Conservation (phyloP, 768 basidiomycete genomes). For the Terana coerulea region DNA sequence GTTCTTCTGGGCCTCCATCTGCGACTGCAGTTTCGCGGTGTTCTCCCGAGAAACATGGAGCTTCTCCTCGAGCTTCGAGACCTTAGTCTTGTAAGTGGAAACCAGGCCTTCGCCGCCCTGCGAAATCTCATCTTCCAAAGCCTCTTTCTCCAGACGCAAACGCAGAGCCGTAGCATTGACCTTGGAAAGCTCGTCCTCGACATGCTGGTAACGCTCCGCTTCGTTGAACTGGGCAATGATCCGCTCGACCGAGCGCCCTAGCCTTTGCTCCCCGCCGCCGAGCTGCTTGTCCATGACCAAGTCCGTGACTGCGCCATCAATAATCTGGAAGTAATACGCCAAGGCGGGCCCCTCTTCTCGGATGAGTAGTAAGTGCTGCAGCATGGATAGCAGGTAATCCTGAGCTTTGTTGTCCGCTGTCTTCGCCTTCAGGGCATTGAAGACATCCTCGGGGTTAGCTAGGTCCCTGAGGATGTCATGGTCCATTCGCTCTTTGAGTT, state of each 20-base stretch:
- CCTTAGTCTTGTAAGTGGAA: slow-evolving; percentile 71
- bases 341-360: slow-evolving; percentile 82
- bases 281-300: slow-evolving; percentile 92
- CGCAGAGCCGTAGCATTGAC: slow-evolving; percentile 60
- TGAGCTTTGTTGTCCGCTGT: slow-evolving; percentile 76
- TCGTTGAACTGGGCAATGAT: slow-evolving; percentile 90
- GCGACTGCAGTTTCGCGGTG: slow-evolving; percentile 68
- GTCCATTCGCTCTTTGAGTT: slow-evolving; percentile 70
- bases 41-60: slow-evolving; percentile 76
- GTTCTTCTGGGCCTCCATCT: slow-evolving; percentile 70
- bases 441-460: slow-evolving; percentile 81
- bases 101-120: slow-evolving; percentile 82
- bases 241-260: slow-evolving; percentile 86
- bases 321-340: slow-evolving; percentile 85
- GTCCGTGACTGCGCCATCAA: slow-evolving; percentile 86
- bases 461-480: slow-evolving; percentile 74
- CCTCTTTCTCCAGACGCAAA: slow-evolving; percentile 78
- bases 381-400: slow-evolving; percentile 86
- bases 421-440: slow-evolving; percentile 72
- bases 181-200: slow-evolving; percentile 72
- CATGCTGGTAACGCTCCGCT: slow-evolving; percentile 74
- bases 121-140: slow-evolving; percentile 75
- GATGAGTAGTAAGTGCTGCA: slow-evolving; percentile 91
- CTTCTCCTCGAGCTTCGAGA: slow-evolving; percentile 71
- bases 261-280: slow-evolving; percentile 75